Percentiles rank a stretch among this genome's conserved stretches.
Conservation (phyloP, 139 green algal genomes). For the Picochlorum sp. region DNA sequence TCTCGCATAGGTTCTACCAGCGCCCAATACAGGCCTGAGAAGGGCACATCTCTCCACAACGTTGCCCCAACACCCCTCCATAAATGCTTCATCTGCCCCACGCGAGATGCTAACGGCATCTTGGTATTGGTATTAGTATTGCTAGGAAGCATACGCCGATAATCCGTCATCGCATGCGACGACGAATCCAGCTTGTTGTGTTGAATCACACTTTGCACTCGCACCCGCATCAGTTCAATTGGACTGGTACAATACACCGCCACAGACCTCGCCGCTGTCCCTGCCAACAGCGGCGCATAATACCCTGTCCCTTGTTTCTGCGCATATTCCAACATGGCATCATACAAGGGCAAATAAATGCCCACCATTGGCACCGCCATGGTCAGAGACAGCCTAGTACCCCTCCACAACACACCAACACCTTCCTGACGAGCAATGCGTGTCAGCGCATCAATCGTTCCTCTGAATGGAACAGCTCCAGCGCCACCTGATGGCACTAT, state of each 20-base stretch:
- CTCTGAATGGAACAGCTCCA: conserved; percentile 10
- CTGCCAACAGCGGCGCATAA: conserved; percentile 55
- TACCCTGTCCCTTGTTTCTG: conserved; percentile 7
- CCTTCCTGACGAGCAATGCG: conserved; percentile 54
- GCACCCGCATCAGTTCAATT: conserved; percentile 73
- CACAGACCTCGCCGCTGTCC: conserved; percentile 46
- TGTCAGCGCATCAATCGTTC: conserved; percentile 32
- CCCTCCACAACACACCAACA: conserved; percentile 57
- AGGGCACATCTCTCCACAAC: conserved; percentile 84
- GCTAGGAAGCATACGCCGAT: no score
- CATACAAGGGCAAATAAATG: conserved; percentile 94
- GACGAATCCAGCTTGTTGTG: no score
- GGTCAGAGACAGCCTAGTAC: conserved; percentile 59
- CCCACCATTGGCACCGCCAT: conserved; percentile 80
- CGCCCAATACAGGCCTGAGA: conserved; percentile 89
- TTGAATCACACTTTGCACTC: conserved; percentile 48
- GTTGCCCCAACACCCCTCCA: conserved; percentile 75
- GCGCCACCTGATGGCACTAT: conserved; percentile 4
- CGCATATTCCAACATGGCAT: conserved; percentile 49
- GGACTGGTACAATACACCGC: conserved; percentile 69
- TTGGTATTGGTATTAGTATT: no score
- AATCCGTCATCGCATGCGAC: no score
- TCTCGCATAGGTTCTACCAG: conserved; percentile 71
- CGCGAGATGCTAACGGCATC: not conserved
- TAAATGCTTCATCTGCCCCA: conserved; percentile 28